phyloP scores from a whole-genome alignment of 2,329 filamentous ascomycete genomes.

The Penicillium sp. region DNA sequence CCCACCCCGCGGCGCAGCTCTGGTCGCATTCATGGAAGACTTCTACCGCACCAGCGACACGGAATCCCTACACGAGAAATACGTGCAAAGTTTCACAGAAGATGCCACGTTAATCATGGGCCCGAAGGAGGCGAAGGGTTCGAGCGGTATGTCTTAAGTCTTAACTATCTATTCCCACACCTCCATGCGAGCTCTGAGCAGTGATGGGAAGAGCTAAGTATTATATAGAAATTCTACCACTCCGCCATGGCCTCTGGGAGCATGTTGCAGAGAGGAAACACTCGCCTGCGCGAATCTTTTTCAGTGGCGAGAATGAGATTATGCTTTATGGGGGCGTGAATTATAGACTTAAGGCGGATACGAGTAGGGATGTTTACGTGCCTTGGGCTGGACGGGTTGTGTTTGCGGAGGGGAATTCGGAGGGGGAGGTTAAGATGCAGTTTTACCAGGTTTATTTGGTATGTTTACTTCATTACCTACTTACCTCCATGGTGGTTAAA shows the following conservation, averaged over 20 bases:
- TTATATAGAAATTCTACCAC: constrained; percentile 35
- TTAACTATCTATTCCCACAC: no score
- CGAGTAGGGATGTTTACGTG: constrained; percentile 37
- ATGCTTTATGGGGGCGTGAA: constrained; percentile 44
- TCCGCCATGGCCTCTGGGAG: constrained; percentile 43
- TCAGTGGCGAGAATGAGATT: constrained; percentile 38
- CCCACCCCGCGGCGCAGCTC: constrained; percentile 27
- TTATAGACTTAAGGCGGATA: constrained; percentile 38
- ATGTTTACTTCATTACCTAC: constrained; percentile 16
- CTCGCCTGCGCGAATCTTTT: constrained; percentile 35
- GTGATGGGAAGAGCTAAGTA: no score
- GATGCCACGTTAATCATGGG: constrained; percentile 46
- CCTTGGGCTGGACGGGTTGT: constrained; percentile 44
- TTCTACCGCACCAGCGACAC: constrained; percentile 44
- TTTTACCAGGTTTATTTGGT: constrained; percentile 49
- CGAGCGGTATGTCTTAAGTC: constrained; percentile 31
- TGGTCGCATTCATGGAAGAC: constrained; percentile 39
- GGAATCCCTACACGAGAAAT: constrained; percentile 39
- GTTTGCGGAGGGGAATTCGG: constrained; percentile 31
- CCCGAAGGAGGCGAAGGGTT: constrained; percentile 37
- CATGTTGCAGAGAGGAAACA: constrained; percentile 41
- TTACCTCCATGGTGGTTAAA: not conserved
- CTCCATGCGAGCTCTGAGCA: no score
- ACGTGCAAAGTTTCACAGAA: constrained; percentile 38
- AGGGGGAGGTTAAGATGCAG: constrained; percentile 36